Base-by-base conservation (phyloP, 345 rosid species). In the Populus simonii region DNA sequence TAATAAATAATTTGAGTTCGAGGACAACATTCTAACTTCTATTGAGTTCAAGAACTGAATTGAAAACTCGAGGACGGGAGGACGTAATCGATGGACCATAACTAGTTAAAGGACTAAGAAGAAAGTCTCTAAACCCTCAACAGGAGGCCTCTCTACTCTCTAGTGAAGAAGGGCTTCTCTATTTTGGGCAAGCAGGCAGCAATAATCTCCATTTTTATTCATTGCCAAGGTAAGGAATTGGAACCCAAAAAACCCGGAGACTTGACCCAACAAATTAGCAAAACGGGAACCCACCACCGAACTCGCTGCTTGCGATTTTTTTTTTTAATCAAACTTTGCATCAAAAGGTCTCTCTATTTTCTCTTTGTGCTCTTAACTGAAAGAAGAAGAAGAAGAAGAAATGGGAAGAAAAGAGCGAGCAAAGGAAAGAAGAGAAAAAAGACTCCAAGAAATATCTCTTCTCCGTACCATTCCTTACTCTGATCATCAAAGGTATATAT, bases 381-480 rank as follows among this genome's bases (percentile, higher is more conserved):
- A 33, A 29, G n/a, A 22, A 65, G 9, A 18, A 65, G 29, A 12
- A 3, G 63, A 70, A 68, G 76, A 83, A 49, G 86, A 84, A 88
- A 88, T 88, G 63, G 92, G 93, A 41, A 88, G 81, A 55, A 91
- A 85, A 71, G 91, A 88, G 55, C 88, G 82, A 76, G 87, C 94
- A 1, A 86, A 82, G 74, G 97, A 90, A 86, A 91, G 88, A 81
- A 84, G 93, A 78, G 99, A 95, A 29, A 86, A 91, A 74, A 86
- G 97, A 79, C 93, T 85, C 67, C 92, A 92, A 83, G 89, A 92
- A 82, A 84, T 95, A 71, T 91, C 99, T 53, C 97, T 90, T 72
- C 96, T 93, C 71, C 89, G 96, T 25, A 92, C 99, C 66, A 91
- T 95, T 78, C 99, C 98, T 8, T 95, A 93, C 71, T 89, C 99